These are phyloP conservation scores for Fusarium dlaminii DNA, from an alignment of 2,329 filamentous ascomycete genomes.

Conservation along the genomic window DNA sequence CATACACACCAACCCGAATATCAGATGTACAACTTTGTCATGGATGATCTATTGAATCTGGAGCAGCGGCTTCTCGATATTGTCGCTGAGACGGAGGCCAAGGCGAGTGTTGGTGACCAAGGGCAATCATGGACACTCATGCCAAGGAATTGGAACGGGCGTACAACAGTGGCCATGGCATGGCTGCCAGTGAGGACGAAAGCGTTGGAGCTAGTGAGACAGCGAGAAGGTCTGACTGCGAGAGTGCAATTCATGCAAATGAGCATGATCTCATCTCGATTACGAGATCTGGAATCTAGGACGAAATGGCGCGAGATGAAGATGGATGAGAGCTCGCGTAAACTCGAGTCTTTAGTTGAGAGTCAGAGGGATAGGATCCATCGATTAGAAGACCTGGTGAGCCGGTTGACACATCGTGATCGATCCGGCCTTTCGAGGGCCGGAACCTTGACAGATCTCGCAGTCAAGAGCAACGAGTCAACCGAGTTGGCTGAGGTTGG, in stretches of 20 bases:
- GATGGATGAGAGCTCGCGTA: constrained; percentile 42
- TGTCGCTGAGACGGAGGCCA: constrained; percentile 54
- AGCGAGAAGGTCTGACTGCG: constrained; percentile 56
- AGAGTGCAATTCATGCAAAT: constrained; percentile 60
- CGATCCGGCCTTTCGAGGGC: constrained; percentile 18
- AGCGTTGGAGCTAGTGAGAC: constrained; percentile 56
- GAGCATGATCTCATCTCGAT: constrained; percentile 57
- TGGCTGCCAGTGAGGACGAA: constrained; percentile 57
- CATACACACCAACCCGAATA: constrained; percentile 49
- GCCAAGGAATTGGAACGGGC: constrained; percentile 51
- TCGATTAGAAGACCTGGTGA: constrained; percentile 32
- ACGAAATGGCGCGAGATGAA: constrained; percentile 45
- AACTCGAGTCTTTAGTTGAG: constrained; percentile 37
- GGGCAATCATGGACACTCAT: constrained; percentile 50
- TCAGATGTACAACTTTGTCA: constrained; percentile 59
- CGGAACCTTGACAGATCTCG: constrained; percentile 17
- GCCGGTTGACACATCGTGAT: constrained; percentile 14
- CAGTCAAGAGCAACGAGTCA: constrained; percentile 14
- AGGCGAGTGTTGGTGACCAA: constrained; percentile 32
- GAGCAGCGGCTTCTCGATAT: constrained; percentile 57
- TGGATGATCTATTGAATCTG: constrained; percentile 56
- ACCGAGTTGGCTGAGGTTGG: constrained; percentile 11
- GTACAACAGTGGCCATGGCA: constrained; percentile 52
- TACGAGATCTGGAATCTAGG: constrained; percentile 49
- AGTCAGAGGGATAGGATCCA: constrained; percentile 40